Evolutionary conservation across 192 early-diverging fungal species (phyloP).

Genomic region (Mortierella hygrophila): DNA sequence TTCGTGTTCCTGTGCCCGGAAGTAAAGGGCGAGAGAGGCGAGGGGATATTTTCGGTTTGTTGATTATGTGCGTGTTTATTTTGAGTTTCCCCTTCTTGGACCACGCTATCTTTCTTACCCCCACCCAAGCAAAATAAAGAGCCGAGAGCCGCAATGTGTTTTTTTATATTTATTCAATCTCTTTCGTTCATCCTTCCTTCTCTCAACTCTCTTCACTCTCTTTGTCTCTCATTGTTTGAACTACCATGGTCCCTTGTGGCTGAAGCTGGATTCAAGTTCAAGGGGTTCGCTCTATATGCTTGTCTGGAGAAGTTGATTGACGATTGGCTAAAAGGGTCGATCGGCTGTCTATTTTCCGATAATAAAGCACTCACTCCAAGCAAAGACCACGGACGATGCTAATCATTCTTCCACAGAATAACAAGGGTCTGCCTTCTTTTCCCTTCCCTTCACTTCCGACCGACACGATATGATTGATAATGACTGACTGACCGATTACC

Average conservation of each 20-base stretch:
- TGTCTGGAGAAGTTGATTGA: not conserved
- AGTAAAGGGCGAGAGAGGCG: not conserved
- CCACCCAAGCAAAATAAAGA: not conserved
- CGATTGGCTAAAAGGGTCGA: slow-evolving; percentile 1
- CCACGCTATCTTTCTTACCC: not conserved
- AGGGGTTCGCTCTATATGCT: not conserved
- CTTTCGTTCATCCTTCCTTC: too few relatives aligned
- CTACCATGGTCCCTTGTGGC: not conserved
- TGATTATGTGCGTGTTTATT: not conserved
- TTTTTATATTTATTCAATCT: not conserved
- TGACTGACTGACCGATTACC: not conserved
- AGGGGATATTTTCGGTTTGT: not conserved
- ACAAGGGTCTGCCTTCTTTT: not conserved
- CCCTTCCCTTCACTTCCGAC: not conserved
- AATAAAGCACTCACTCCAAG: not conserved
- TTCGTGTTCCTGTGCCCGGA: not conserved
- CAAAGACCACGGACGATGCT: slow-evolving; percentile 2
- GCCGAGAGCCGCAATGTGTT: not conserved
- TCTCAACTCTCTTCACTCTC: not conserved
- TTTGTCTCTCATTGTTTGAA: not conserved
- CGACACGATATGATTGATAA: not conserved
- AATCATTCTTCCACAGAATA: slow-evolving; percentile 5
- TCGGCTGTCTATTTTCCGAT: slow-evolving; percentile 8
- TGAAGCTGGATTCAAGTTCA: not conserved
- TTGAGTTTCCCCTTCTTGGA: not conserved